Conservation (phyloP, 176 grass and related monocot species). For the Triticum monococcum region DNA sequence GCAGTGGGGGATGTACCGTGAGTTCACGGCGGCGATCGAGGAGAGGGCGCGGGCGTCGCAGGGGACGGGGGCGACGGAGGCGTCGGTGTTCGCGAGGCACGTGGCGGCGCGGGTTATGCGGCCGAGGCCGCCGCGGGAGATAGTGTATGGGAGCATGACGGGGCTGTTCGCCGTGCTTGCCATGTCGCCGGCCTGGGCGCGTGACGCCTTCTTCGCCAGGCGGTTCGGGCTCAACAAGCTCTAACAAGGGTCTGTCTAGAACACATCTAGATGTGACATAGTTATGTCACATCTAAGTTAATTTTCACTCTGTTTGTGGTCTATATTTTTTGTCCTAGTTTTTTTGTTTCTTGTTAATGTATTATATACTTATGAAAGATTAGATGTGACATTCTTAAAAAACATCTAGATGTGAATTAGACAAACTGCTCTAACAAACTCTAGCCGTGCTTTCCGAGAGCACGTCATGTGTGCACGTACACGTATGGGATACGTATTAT, state of each 20-base stretch:
- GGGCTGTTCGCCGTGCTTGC: constrained; percentile 33
- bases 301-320: too few species aligned
- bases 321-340: too few species aligned
- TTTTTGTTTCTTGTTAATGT: too few species aligned
- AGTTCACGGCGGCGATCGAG: constrained; percentile 36
- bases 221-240: constrained; percentile 39
- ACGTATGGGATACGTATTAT: too few species aligned
- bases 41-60: constrained; percentile 41
- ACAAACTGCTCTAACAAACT: background rate
- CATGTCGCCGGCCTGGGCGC: constrained; percentile 32
- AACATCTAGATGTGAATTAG: too few species aligned
- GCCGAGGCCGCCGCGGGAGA: constrained; percentile 33
- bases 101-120: constrained; percentile 28
- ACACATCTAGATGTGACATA: too few species aligned
- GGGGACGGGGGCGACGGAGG: constrained; percentile 3
- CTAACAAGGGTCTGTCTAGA: too few species aligned
- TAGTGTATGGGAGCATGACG: constrained; percentile 45
- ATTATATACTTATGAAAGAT: too few species aligned
- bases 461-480: too few species aligned
- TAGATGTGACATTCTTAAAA: too few species aligned
- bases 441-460: too few species aligned
- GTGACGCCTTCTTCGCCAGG: constrained; percentile 47
- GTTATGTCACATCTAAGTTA: too few species aligned
- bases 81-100: constrained; percentile 13
- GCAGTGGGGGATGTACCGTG: constrained; percentile 32